phyloP scores from a whole-genome alignment of 176 grass and related monocot genomes.

The Pontederia paniculata region DNA sequence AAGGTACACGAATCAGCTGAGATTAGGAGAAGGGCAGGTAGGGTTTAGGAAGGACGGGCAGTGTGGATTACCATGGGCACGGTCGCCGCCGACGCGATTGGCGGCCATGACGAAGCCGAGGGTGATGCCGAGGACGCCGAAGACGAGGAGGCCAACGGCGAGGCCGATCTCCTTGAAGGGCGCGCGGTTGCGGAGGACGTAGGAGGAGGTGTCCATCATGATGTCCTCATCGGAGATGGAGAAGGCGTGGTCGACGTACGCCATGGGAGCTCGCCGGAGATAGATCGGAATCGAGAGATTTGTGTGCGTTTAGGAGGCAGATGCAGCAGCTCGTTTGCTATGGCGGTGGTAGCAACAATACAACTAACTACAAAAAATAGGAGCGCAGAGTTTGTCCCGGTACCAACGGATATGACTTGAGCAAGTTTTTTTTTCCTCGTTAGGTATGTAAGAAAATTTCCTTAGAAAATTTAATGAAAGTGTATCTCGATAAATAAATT shows the following conservation, averaged over 20 bases:
- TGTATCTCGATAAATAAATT: no score
- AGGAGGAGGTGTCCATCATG: slow-evolving; percentile 42
- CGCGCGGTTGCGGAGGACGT: slow-evolving; percentile 40
- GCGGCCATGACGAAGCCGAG: slow-evolving; percentile 52
- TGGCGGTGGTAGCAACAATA: no score
- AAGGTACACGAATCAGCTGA: neutral
- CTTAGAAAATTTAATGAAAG: no score
- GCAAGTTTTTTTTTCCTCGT: no score
- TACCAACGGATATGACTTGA: no score
- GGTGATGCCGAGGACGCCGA: slow-evolving; percentile 49
- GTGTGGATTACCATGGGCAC: slow-evolving; percentile 73
- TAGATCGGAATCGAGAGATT: no score
- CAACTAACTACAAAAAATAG: no score
- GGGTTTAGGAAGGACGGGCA: neutral
- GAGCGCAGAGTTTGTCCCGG: no score
- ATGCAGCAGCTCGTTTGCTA: no score
- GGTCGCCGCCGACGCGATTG: slow-evolving; percentile 75
- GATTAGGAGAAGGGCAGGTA: neutral
- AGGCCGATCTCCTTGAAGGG: slow-evolving; percentile 98
- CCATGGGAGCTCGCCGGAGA: slow-evolving; percentile 23
- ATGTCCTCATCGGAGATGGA: slow-evolving; percentile 92
- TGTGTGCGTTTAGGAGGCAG: no score
- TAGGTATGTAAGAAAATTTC: no score
- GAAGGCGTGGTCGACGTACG: slow-evolving; percentile 95
- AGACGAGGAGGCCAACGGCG: slow-evolving; percentile 71